phyloP scores from a whole-genome alignment of 176 grass and related monocot species.

The Tillandsia fasciculata region DNA sequence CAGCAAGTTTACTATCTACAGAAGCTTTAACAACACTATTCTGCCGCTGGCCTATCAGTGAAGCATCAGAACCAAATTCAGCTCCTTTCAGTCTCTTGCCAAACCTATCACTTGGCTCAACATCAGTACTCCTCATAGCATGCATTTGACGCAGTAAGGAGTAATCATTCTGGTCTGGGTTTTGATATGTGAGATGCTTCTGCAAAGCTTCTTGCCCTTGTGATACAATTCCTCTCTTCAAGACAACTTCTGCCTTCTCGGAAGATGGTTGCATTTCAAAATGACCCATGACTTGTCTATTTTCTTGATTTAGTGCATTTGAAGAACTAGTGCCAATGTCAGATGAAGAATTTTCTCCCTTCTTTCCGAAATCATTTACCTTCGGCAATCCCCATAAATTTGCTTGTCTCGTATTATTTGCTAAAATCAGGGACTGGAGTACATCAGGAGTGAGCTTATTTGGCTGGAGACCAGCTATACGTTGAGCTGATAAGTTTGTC shows the following conservation, averaged over 20 bases:
- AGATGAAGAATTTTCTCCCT: slow-evolving; percentile 11
- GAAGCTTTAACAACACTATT: slow-evolving; percentile 28
- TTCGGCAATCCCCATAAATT: slow-evolving; percentile 17
- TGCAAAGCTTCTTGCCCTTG: slow-evolving; percentile 37
- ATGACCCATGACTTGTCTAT: slow-evolving; percentile 7
- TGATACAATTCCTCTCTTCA: slow-evolving; percentile 23
- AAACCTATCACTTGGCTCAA: slow-evolving; percentile 44
- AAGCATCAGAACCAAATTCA: slow-evolving; percentile 43
- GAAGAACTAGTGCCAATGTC: slow-evolving; percentile 10
- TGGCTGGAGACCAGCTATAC: slow-evolving; percentile 4
- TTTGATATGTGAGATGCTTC: slow-evolving; percentile 33
- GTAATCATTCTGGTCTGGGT: slow-evolving; percentile 62
- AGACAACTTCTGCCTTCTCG: slow-evolving; percentile 32
- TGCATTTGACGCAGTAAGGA: slow-evolving; percentile 78
- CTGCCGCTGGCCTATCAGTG: slow-evolving; percentile 42
- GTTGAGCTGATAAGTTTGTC: slow-evolving; percentile 25
- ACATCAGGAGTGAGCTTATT: slow-evolving; percentile 6
- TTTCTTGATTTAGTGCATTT: slow-evolving; percentile 20
- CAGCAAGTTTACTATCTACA: slow-evolving; percentile 36
- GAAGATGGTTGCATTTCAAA: slow-evolving; percentile 29
- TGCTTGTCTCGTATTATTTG: slow-evolving; percentile 1
- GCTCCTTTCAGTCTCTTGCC: slow-evolving; percentile 49
- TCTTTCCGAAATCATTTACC: slow-evolving; percentile 5
- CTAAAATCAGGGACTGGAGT: slow-evolving; percentile 14
- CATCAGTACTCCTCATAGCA: slow-evolving; percentile 48